phyloP scores from a whole-genome alignment of 2,329 filamentous ascomycete species.

The Pyrenochaeta sp. region DNA sequence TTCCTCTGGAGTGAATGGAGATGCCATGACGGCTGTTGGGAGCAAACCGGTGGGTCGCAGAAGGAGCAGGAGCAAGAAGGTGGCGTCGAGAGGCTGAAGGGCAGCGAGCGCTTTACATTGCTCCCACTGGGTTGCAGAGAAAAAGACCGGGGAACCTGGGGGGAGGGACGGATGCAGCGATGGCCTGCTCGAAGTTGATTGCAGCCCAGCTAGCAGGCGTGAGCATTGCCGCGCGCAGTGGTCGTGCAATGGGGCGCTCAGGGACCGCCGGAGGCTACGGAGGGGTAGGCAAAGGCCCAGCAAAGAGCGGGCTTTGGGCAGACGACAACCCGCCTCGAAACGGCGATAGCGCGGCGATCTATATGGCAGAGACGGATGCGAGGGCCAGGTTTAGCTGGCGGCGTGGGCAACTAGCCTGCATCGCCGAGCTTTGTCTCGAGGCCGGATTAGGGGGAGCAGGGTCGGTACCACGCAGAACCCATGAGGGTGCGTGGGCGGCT shows the following conservation, averaged over 20 bases:
- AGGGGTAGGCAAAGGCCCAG: background rate
- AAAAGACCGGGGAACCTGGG: conserved; percentile 1
- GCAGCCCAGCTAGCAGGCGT: conserved; percentile 1
- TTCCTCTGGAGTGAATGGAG: conserved; percentile 37
- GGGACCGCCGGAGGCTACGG: background rate
- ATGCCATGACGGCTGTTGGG: conserved; percentile 20
- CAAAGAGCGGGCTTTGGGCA: too few relatives aligned
- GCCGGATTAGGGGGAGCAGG: background rate
- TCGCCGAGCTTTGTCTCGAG: background rate
- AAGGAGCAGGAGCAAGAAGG: conserved; percentile 2
- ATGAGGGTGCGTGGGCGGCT: background rate
- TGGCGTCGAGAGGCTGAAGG: conserved; percentile 16
- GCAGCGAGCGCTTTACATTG: conserved; percentile 7
- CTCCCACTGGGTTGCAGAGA: conserved; percentile 3
- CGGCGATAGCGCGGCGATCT: background rate
- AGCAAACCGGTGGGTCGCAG: conserved; percentile 3
- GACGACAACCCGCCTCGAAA: conserved; percentile 1
- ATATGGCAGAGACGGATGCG: background rate
- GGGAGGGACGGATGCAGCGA: background rate
- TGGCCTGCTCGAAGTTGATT: background rate
- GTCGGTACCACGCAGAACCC: background rate
- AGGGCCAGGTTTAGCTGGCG: conserved; percentile 2
- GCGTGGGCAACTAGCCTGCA: conserved; percentile 1
- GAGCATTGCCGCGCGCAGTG: conserved; percentile 1
- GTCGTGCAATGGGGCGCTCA: conserved; percentile 1